A percentile compares a stretch with the other conserved stretches of the same genome.
Evolutionary conservation across 257 asterid species (phyloP).

Genomic region (Gentiana dahurica): DNA sequence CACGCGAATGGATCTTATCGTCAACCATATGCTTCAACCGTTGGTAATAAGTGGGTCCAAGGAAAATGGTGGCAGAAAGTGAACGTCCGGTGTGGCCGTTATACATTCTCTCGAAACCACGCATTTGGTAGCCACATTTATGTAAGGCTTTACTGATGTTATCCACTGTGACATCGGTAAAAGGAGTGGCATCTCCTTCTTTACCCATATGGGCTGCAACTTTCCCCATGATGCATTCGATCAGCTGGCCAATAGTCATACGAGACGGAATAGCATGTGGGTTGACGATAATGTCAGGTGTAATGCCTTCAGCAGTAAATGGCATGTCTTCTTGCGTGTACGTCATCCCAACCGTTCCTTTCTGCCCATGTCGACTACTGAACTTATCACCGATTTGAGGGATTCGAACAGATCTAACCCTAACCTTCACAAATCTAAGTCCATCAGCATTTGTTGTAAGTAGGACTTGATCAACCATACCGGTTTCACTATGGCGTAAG

Average conservation of each 20-base stretch:
- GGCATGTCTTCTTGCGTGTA: constrained; percentile 99
- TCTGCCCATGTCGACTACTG: constrained; percentile 96
- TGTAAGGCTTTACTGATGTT: constrained; percentile 92
- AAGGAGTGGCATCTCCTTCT: constrained; percentile 98
- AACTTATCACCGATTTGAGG: constrained; percentile 98
- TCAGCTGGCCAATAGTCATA: constrained; percentile 93
- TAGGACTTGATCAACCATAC: constrained; percentile 91
- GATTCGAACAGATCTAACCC: constrained; percentile 86
- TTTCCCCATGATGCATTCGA: constrained; percentile 96
- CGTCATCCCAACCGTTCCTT: constrained; percentile 95
- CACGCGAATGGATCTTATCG: constrained; percentile 92
- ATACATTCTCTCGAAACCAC: constrained; percentile 97
- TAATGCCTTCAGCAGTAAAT: constrained; percentile 83
- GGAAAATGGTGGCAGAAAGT: constrained; percentile 73
- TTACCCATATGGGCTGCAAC: constrained; percentile 98
- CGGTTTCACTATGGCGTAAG: constrained; percentile 90
- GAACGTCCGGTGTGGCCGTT: constrained; percentile 91
- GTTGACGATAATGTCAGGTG: constrained; percentile 84
- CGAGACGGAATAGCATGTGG: constrained; percentile 99
- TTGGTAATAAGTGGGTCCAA: constrained; percentile 96
- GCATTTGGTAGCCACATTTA: constrained; percentile 96
- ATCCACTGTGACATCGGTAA: constrained; percentile 92
- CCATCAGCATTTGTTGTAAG: constrained; percentile 95
- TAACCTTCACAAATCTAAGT: constrained; percentile 80
- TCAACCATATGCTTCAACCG: constrained; percentile 97